A percentile compares a stretch with the other conserved stretches of the same genome.
Conservation (phyloP, 345 rosid species). For the Bruguiera parviflora region DNA sequence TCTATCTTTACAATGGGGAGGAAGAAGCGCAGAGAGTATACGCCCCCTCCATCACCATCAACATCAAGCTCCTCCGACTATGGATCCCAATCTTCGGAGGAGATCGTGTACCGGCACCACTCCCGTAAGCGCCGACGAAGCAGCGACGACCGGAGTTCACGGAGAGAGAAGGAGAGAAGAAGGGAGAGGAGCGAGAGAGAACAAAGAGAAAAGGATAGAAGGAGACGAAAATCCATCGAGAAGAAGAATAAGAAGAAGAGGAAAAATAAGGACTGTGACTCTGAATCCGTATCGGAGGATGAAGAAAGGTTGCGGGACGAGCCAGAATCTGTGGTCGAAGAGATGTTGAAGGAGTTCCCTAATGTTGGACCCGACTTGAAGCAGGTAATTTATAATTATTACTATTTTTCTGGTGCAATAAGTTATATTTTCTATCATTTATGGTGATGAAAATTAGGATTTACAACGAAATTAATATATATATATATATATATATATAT, state of each 20-base stretch:
- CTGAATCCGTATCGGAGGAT: slow-evolving; percentile 29
- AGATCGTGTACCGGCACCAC: slow-evolving; percentile 32
- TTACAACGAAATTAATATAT: no score
- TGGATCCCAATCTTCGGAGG: slow-evolving; percentile 43
- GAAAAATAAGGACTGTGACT: slow-evolving; percentile 31
- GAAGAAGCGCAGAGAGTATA: slow-evolving; percentile 37
- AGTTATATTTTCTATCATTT: neutral
- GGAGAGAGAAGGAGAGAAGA: slow-evolving; percentile 50
- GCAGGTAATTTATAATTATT: slow-evolving; percentile 37
- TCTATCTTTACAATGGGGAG: slow-evolving; percentile 15
- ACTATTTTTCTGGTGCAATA: neutral
- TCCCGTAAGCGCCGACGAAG: slow-evolving; percentile 35
- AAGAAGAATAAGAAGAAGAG: slow-evolving; percentile 24
- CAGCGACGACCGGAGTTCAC: slow-evolving; percentile 44
- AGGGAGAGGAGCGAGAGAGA: slow-evolving; percentile 25
- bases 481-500: no score
- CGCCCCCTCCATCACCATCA: slow-evolving; percentile 30
- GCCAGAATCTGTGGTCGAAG: slow-evolving; percentile 48
- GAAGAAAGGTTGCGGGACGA: slow-evolving; percentile 24
- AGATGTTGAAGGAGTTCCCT: slow-evolving; percentile 58
- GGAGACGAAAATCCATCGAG: slow-evolving; percentile 42
- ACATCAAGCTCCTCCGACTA: slow-evolving; percentile 38
- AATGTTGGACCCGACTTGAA: slow-evolving; percentile 59
- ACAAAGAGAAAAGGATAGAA: slow-evolving; percentile 41
- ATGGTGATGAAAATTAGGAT: neutral